Conservation (phyloP, 2,329 filamentous ascomycete species). For the Aplosporella prunicola region DNA sequence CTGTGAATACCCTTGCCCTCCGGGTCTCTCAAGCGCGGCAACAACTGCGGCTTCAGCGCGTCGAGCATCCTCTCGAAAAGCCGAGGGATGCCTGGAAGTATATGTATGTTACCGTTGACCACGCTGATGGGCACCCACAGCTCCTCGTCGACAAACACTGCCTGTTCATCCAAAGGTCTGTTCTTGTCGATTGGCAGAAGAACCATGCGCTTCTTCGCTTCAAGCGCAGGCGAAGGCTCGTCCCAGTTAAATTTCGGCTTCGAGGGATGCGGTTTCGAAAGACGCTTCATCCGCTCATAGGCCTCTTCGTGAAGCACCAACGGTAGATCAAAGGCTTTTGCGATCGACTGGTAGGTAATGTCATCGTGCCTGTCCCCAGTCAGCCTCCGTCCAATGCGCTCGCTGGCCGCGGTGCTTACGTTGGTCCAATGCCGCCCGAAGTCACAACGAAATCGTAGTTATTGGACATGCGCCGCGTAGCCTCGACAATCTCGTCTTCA, state of each 20-base stretch:
- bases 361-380: slow-evolving; percentile 68
- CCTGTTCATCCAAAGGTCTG: slow-evolving; percentile 58
- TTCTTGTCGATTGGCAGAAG: slow-evolving; percentile 67
- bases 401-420: slow-evolving; percentile 46
- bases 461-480: slow-evolving; percentile 73
- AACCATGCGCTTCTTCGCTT: slow-evolving; percentile 84
- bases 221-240: slow-evolving; percentile 64
- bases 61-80: slow-evolving; percentile 74
- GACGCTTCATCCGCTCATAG: slow-evolving; percentile 70
- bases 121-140: slow-evolving; percentile 86
- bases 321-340: slow-evolving; percentile 72
- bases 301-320: slow-evolving; percentile 69
- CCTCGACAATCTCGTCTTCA: slow-evolving; percentile 81
- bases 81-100: slow-evolving; percentile 79
- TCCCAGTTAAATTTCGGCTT: slow-evolving; percentile 79
- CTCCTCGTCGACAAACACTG: slow-evolving; percentile 67
- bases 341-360: slow-evolving; percentile 92
- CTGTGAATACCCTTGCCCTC: slow-evolving; percentile 72
- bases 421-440: slow-evolving; percentile 90
- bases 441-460: slow-evolving; percentile 94
- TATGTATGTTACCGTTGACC: slow-evolving; percentile 88
- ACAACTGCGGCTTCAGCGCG: slow-evolving; percentile 60
- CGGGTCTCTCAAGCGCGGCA: slow-evolving; percentile 65
- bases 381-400: slow-evolving; percentile 15
- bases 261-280: slow-evolving; percentile 63